These are phyloP conservation scores for Clavispora carvajalis DNA, from an alignment of 805 yeast genomes.

Conservation along the genomic window DNA sequence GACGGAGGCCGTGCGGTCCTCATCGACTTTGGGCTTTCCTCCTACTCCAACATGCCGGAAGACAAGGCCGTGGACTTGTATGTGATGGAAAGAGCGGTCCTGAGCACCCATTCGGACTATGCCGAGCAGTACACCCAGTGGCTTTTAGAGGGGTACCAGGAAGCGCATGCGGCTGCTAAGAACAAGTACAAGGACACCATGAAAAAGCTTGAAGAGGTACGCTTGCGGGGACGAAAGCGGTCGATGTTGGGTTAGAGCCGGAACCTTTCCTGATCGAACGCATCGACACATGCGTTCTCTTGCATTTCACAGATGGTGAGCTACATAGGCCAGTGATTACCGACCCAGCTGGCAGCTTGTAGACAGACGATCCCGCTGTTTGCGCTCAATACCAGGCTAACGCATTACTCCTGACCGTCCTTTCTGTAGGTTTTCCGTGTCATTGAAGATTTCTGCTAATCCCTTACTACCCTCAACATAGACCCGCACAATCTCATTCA, in stretches of 20 bases:
- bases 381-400: too few species aligned
- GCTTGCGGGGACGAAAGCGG: slow-evolving; percentile 91
- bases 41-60: slow-evolving; percentile 69
- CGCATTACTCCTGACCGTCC: too few species aligned
- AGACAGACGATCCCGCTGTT: too few species aligned
- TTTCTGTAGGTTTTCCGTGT: too few species aligned
- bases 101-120: slow-evolving; percentile 81
- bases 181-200: slow-evolving; percentile 49
- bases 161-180: slow-evolving; percentile 28
- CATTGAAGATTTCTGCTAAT: too few species aligned
- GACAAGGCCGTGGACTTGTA: slow-evolving; percentile 97
- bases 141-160: slow-evolving; percentile 66
- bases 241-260: slow-evolving; percentile 81
- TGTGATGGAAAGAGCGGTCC: slow-evolving; percentile 86
- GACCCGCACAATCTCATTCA: too few species aligned
- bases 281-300: too few species aligned
- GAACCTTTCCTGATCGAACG: too few species aligned
- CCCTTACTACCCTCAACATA: too few species aligned
- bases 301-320: too few species aligned
- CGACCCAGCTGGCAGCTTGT: too few species aligned
- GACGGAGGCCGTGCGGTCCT: slow-evolving; percentile 44
- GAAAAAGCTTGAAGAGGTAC: slow-evolving; percentile 71
- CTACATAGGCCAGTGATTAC: too few species aligned
- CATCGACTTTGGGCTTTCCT: slow-evolving; percentile 90
- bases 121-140: slow-evolving; percentile 60